Base-by-base conservation (phyloP, 108 stramenopile species). In the Cyclotella baltica region DNA sequence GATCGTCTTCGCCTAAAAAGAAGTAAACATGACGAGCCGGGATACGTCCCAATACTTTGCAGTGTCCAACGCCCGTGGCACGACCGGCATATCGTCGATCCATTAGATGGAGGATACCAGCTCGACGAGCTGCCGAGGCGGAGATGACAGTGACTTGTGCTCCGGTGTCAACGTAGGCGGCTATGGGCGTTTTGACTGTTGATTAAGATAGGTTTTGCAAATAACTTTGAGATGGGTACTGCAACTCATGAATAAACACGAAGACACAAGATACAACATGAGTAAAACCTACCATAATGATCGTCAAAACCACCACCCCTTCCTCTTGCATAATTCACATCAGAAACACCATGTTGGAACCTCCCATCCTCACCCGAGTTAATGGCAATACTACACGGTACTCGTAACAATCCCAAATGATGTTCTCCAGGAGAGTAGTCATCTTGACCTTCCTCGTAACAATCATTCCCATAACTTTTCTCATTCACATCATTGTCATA, bases 71-170 rank as follows among this genome's bases (percentile, higher is more conserved):
- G 23, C 89, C 89, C 5, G 83, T 77, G 35, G 89, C 89, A 33
- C 83, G 85, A 29, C 89, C 89, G 2, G 78, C 86, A 67, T 90
- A 90, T 38, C 89, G 70, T 25, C 86, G 78, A 86, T 90, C 89
- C 72, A 90, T 77, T 25, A 86, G 50, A 40, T 86, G 87, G 27
- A 82, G 61, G 20, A 90, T 71, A 36, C 87, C 87, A 22, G 83
- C 80, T 22, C 79, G 52, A 30, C 63, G 57, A 51, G 86, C 87
- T 0, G 83, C 85, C 0, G 82, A 62, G n/a, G 57, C 77, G n/a
- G 77, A 83, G 51, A 90, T 87, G 56, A 88, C 87, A 4, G 89
- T 86, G 13, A 87, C 86, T 75, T 88, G 83, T 47, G 89, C 89
- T 27, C 87, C 89, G 40, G 89, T 90, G 67, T 90, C 89, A 20